Evolutionary conservation across 2,329 filamentous ascomycete genomes (phyloP).

Genomic region (Colletotrichum sp.): DNA sequence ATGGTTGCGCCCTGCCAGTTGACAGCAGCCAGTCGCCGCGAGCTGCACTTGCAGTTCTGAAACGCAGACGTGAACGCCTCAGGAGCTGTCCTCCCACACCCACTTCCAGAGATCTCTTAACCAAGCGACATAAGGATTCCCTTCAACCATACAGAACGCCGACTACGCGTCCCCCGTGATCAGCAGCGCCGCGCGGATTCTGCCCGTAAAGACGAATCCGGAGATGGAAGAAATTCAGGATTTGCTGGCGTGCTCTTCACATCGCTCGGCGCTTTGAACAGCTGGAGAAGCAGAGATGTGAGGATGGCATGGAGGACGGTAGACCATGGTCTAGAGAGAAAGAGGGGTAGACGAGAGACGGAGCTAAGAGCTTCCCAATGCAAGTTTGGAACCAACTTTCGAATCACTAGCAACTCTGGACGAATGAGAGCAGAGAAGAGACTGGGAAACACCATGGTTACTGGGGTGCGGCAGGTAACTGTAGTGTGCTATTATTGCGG

Average conservation of each 20-base stretch:
- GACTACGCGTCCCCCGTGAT: not conserved
- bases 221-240: not conserved
- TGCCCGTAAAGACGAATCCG: not conserved
- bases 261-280: not conserved
- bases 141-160: not conserved
- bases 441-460: not conserved
- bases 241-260: not conserved
- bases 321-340: not conserved
- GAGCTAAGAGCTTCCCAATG: not conserved
- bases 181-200: not conserved
- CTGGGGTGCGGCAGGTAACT: not conserved
- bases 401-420: not conserved
- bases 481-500: not conserved
- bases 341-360: not conserved
- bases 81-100: constrained; percentile 3
- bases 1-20: not conserved
- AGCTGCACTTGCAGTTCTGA: constrained; percentile 15
- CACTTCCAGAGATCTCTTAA: not conserved
- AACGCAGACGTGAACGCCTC: constrained; percentile 19
- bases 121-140: not conserved
- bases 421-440: not conserved
- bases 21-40: not conserved
- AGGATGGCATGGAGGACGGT: not conserved
- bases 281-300: not conserved
- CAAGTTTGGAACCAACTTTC: constrained; percentile 2